These are phyloP conservation scores for Gossypium turneri DNA, from an alignment of 345 rosid genomes.

Conservation along the genomic window DNA sequence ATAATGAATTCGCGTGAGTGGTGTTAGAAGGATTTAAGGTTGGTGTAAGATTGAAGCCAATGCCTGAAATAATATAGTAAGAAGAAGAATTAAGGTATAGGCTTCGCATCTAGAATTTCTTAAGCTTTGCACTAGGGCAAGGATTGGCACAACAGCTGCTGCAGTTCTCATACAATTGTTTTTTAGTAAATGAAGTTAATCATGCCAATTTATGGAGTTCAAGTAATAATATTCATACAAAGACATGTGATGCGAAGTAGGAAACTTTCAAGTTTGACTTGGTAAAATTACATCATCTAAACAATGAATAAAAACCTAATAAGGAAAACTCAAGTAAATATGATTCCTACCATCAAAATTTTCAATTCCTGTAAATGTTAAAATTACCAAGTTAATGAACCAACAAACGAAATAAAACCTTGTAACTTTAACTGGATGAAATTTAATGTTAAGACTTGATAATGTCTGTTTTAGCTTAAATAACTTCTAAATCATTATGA, in stretches of 20 bases:
- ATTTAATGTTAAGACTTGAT: slow-evolving; percentile 1
- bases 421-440: neutral
- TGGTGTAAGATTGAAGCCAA: neutral
- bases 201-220: neutral
- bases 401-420: neutral
- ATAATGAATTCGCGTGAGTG: neutral
- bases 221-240: neutral
- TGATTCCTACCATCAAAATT: neutral
- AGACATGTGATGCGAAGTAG: neutral
- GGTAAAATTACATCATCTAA: neutral
- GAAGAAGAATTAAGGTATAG: neutral
- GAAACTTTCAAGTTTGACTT: neutral
- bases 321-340: neutral
- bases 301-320: neutral
- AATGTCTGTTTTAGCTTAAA: neutral
- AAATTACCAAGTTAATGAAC: neutral
- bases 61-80: neutral
- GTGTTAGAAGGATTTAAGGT: neutral
- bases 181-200: neutral
- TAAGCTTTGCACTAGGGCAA: neutral
- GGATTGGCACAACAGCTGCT: neutral
- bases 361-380: neutral
- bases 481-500: neutral
- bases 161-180: neutral
- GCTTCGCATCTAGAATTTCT: neutral